These are phyloP conservation scores for Helianthus annuus DNA, from an alignment of 129 eudicot species.

Conservation along the genomic window DNA sequence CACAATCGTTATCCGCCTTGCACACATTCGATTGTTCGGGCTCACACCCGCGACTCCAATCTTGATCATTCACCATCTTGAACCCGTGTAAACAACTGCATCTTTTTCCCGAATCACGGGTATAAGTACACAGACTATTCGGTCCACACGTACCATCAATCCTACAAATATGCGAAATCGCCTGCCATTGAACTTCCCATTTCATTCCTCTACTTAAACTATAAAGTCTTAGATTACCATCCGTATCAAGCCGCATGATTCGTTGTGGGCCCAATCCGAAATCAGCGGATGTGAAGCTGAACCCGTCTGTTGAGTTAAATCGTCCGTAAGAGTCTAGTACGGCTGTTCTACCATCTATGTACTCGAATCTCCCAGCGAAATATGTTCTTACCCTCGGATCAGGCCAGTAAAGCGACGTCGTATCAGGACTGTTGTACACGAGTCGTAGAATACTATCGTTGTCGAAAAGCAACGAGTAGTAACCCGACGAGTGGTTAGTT, in stretches of 20 bases:
- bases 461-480: constrained; percentile 36
- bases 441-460: constrained; percentile 47
- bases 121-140: constrained; percentile 40
- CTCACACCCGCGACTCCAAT: constrained; percentile 45
- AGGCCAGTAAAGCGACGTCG: constrained; percentile 44
- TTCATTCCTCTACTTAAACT: constrained; percentile 7
- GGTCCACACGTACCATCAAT: constrained; percentile 43
- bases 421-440: constrained; percentile 35
- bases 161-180: constrained; percentile 9
- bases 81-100: constrained; percentile 44
- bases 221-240: constrained; percentile 39
- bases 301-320: constrained; percentile 33
- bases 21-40: constrained; percentile 27
- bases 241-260: constrained; percentile 34
- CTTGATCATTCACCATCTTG: constrained; percentile 33
- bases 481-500: constrained; percentile 40
- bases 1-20: not conserved
- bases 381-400: constrained; percentile 20
- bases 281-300: constrained; percentile 23
- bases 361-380: constrained; percentile 15
- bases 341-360: constrained; percentile 21
- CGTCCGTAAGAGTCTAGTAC: constrained; percentile 28
- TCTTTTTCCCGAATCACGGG: constrained; percentile 20
- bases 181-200: constrained; percentile 49
- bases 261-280: constrained; percentile 23